Conservation (phyloP, 2,329 filamentous ascomycete genomes). For the Cladosporium austrohemisphaericum region DNA sequence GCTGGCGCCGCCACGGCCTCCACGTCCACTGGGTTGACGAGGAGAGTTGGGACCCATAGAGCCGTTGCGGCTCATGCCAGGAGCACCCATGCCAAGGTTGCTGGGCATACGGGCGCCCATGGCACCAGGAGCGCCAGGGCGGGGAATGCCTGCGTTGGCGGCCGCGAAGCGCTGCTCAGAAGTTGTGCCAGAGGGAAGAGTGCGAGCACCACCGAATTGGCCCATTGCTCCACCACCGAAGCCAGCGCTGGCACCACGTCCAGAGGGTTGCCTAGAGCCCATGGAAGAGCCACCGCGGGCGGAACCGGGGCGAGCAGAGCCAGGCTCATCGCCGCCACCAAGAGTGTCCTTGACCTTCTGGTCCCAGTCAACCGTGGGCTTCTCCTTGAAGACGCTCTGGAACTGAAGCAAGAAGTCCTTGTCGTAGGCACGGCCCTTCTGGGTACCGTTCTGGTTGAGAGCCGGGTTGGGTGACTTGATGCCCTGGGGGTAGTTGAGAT, state of each 20-base stretch:
- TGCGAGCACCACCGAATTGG: slow-evolving; percentile 56
- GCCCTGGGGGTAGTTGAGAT: slow-evolving; percentile 73
- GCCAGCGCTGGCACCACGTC: slow-evolving; percentile 36
- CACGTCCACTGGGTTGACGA: slow-evolving; percentile 45
- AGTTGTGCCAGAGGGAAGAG: slow-evolving; percentile 71
- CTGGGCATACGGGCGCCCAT: slow-evolving; percentile 56
- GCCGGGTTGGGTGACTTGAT: slow-evolving; percentile 89
- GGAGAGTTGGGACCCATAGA: slow-evolving; percentile 66
- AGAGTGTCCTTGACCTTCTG: slow-evolving; percentile 79
- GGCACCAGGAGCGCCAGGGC: slow-evolving; percentile 42
- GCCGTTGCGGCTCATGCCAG: slow-evolving; percentile 61
- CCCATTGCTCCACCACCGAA: slow-evolving; percentile 61
- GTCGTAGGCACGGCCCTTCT: slow-evolving; percentile 90
- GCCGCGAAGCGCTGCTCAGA: slow-evolving; percentile 67
- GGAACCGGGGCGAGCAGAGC: slow-evolving; percentile 60
- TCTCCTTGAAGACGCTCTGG: slow-evolving; percentile 92
- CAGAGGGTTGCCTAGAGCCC: slow-evolving; percentile 48
- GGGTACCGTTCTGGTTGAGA: slow-evolving; percentile 72
- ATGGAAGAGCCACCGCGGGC: slow-evolving; percentile 50
- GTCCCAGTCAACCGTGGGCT: slow-evolving; percentile 91
- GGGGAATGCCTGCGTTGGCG: slow-evolving; percentile 24
- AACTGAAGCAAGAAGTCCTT: slow-evolving; percentile 94
- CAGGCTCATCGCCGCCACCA: slow-evolving; percentile 64
- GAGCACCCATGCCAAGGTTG: slow-evolving; percentile 48
- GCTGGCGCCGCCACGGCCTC: slow-evolving; percentile 63